A percentile compares a stretch with the other conserved stretches of the same genome.
Conservation (phyloP, 306 rosid species). For the Astragalus membranaceus region DNA sequence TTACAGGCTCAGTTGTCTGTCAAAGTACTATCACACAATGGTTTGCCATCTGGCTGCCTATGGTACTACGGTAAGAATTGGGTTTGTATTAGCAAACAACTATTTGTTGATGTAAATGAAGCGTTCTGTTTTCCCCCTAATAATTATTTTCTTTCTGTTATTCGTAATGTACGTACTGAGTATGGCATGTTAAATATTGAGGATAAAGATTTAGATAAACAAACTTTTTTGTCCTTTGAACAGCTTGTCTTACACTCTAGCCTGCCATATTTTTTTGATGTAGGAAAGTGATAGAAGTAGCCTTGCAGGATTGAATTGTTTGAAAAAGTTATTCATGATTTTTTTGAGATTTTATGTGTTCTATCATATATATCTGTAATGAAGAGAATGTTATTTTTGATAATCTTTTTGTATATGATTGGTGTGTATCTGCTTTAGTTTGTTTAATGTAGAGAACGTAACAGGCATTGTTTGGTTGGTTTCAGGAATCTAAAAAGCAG, state of each 20-base stretch:
- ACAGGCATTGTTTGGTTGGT: background rate
- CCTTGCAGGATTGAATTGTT: constrained; percentile 5
- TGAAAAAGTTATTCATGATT: background rate
- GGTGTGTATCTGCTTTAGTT: background rate
- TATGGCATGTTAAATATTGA: background rate
- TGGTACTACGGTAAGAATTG: background rate
- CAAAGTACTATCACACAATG: constrained; percentile 6
- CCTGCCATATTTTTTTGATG: background rate
- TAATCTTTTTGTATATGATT: background rate
- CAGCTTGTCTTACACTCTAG: background rate
- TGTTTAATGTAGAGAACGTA: background rate
- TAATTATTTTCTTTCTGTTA: background rate
- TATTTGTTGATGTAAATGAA: background rate
- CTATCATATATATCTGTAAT: background rate
- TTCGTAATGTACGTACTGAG: background rate
- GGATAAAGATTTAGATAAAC: background rate
- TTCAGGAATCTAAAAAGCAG: constrained; percentile 58
- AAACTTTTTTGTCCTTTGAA: constrained; percentile 3
- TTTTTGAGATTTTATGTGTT: background rate
- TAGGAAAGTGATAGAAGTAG: background rate
- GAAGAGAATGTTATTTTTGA: background rate
- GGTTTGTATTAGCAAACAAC: background rate
- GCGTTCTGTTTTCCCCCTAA: too few species aligned
- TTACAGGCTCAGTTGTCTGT: background rate
- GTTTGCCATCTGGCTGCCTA: background rate